Evolutionary conservation across 768 basidiomycete genomes (phyloP).

Genomic region (Suillus occidentalis): DNA sequence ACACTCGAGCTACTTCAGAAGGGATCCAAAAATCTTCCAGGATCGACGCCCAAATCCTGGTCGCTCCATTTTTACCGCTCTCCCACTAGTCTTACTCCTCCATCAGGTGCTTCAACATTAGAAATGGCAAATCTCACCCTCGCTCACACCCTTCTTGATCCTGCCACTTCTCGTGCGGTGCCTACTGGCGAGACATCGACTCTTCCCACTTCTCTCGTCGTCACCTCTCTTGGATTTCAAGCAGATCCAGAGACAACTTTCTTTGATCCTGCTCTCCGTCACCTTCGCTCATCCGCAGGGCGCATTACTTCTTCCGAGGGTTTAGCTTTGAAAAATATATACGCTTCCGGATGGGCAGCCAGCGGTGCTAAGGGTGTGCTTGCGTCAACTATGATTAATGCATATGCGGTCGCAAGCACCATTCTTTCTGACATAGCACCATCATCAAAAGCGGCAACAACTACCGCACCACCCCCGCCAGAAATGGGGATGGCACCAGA

Average conservation of each 20-base stretch:
- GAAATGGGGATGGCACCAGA: conserved; percentile 2
- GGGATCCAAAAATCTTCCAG: conserved; percentile 53
- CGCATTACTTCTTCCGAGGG: conserved; percentile 47
- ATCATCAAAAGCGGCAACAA: conserved; percentile 18
- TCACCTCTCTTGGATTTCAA: conserved; percentile 87
- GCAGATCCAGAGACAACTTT: conserved; percentile 60
- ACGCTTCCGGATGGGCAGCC: conserved; percentile 93
- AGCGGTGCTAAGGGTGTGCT: conserved; percentile 90
- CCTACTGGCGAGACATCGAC: conserved; percentile 54
- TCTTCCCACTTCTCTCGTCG: conserved; percentile 70
- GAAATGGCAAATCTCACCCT: conserved; percentile 47
- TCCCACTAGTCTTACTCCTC: conserved; percentile 50
- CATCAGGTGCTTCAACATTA: conserved; percentile 21
- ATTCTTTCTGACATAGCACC: conserved; percentile 60
- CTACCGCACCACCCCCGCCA: conserved; percentile 8
- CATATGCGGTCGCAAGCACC: conserved; percentile 74
- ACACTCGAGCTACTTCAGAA: conserved; percentile 64
- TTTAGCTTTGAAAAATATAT: conserved; percentile 57
- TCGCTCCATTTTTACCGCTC: conserved; percentile 79
- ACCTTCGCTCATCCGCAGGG: conserved; percentile 53
- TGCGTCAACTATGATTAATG: conserved; percentile 91
- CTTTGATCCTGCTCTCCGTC: conserved; percentile 56
- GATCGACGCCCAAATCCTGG: conserved; percentile 66
- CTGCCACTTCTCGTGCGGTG: conserved; percentile 45
- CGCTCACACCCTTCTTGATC: conserved; percentile 60